phyloP scores from a whole-genome alignment of 108 stramenopile species.

The Schizochytrium sp. region DNA sequence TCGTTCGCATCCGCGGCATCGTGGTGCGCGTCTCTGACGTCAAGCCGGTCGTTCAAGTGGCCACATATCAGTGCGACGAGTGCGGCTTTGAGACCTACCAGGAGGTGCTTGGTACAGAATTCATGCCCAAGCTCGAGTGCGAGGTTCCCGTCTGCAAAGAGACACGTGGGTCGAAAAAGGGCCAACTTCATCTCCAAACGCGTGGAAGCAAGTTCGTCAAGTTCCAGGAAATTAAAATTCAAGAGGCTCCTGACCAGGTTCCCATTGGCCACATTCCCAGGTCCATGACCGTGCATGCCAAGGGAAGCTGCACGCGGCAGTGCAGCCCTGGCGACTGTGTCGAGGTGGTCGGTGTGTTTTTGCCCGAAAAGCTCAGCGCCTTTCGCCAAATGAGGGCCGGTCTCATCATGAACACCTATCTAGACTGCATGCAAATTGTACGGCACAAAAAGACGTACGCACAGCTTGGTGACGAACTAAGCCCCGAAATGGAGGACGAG shows the following conservation, averaged over 20 bases:
- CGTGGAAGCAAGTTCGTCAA: constrained; percentile 89
- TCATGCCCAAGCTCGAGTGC: constrained; percentile 68
- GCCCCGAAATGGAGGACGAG: constrained; percentile 44
- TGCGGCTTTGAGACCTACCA: constrained; percentile 92
- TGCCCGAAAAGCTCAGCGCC: constrained; percentile 71
- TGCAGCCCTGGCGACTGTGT: constrained; percentile 88
- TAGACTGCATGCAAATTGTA: constrained; percentile 50
- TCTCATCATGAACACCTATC: constrained; percentile 74
- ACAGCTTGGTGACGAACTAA: constrained; percentile 49
- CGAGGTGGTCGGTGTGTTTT: constrained; percentile 80
- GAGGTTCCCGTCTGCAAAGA: constrained; percentile 50
- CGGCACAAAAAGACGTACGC: constrained; percentile 24
- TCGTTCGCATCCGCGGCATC: constrained; percentile 83
- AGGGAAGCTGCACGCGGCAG: constrained; percentile 75
- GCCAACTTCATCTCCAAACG: constrained; percentile 68
- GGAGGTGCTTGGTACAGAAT: constrained; percentile 65
- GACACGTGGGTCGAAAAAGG: not conserved
- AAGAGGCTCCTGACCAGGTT: constrained; percentile 90
- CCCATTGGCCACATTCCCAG: constrained; percentile 96
- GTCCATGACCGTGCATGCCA: constrained; percentile 73
- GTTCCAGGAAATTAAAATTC: constrained; percentile 89
- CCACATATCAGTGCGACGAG: constrained; percentile 92
- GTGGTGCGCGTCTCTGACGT: constrained; percentile 87
- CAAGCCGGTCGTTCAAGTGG: constrained; percentile 81
- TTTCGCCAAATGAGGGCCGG: constrained; percentile 82